Base-by-base conservation (phyloP, 2,329 filamentous ascomycete genomes). In the Annulohypoxylon truncatum region DNA sequence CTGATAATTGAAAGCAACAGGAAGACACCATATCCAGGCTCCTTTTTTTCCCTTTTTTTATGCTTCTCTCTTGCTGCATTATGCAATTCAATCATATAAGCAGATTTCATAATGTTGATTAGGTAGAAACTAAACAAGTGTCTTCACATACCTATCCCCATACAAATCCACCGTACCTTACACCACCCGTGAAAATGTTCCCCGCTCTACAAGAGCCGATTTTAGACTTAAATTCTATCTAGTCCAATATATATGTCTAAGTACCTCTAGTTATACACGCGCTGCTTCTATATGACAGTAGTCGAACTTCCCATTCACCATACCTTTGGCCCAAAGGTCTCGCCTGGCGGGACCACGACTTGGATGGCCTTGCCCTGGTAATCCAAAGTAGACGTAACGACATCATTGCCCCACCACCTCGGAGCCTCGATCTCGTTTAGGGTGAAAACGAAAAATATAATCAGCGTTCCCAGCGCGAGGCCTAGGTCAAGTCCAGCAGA, bases 391-490 rank as follows among this genome's bases (percentile, higher is more conserved):
- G 83, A 79, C 6, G 77, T 78, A 2, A 89, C 84, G 2, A 89
- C 79, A 0, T 79, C 77, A 61, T 90, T 92, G 5, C 90, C 89
- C 90, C 90, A 92, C 90, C 91, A 93, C 12, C 78, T 77, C 0
- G 90, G 90, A 58, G 90, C 84, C 26, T 83, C 78, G 40, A 89
- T 84, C n/a, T 84, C 79, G 20, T 88, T 85, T 69, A 93, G 78
- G 1, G 88, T 88, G 66, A 93, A 87, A 0, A 87, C 85, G 67
- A 93, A 87, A 80, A 93, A 92, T 69, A 92, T 89, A 65, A 91
- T 78, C 44, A 93, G 82, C 1, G 90, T 92, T 15, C 82, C 84
- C 24, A 93, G 79, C 1, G 89, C 89, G 1, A 93, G 81, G 1
- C 90, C 91, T 10, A 91, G 82, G 70, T 93, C 91, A 50, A 93